These are phyloP conservation scores for Melampsora larici-populina DNA, from an alignment of 1,284 basidiomycete species.

Conservation along the genomic window DNA sequence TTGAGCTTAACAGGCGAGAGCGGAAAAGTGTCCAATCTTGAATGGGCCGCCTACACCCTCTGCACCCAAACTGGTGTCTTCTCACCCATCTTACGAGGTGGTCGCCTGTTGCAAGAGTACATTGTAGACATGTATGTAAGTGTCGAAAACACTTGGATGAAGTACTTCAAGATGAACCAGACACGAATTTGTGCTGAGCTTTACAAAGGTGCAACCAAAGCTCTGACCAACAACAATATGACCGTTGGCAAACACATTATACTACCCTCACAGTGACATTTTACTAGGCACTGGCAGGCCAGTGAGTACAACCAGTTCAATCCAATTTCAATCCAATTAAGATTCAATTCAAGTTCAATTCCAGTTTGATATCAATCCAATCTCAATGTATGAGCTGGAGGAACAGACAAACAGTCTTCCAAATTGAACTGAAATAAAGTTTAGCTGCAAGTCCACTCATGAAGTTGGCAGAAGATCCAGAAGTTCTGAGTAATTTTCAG, in stretches of 20 bases:
- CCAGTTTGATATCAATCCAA: too few relatives aligned
- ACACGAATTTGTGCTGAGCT: neutral
- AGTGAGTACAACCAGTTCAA: too few relatives aligned
- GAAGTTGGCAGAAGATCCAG: too few relatives aligned
- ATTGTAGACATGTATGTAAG: constrained; percentile 14
- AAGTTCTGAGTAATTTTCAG: too few relatives aligned
- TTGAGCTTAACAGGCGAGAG: neutral
- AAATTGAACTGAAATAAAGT: too few relatives aligned
- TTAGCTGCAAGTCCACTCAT: too few relatives aligned
- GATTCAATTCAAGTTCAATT: too few relatives aligned
- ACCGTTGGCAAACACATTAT: constrained; percentile 48
- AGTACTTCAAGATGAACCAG: neutral
- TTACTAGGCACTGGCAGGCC: too few relatives aligned
- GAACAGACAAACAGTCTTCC: too few relatives aligned
- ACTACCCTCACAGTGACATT: constrained; percentile 51
- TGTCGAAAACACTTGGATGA: neutral
- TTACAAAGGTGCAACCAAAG: neutral
- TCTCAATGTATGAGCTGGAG: too few relatives aligned
- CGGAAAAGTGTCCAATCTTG: neutral
- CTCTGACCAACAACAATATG: constrained; percentile 12
- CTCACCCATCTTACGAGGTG: neutral
- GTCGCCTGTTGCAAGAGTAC: neutral
- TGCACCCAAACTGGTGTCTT: neutral
- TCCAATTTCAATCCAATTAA: too few relatives aligned
- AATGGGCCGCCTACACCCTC: constrained; percentile 4